Conservation (phyloP, 208 protist genomes). For the Naegleria lovaniensis region DNA sequence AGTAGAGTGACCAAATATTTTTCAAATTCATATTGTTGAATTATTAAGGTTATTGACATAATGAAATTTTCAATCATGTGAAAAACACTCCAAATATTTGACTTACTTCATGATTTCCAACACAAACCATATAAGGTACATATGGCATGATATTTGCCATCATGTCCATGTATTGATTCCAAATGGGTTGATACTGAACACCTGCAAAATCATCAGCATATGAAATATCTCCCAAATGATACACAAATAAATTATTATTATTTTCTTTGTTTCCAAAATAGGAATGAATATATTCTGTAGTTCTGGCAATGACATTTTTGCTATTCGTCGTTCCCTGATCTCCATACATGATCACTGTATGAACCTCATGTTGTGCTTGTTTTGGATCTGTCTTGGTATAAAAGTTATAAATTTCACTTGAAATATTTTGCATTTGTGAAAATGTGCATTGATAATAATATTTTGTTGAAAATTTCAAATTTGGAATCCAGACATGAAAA, state of each 20-base stretch:
- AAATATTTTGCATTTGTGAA: not conserved
- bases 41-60: too few relatives aligned
- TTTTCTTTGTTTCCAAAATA: not conserved
- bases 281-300: not conserved
- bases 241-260: not conserved
- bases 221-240: not conserved
- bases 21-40: too few relatives aligned
- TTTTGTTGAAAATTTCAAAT: too few relatives aligned
- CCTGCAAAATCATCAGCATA: not conserved
- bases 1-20: too few relatives aligned
- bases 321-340: not conserved
- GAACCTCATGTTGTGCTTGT: too few relatives aligned
- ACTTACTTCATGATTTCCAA: not conserved
- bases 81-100: not conserved
- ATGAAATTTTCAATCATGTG: too few relatives aligned
- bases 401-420: not conserved
- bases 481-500: too few relatives aligned
- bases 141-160: not conserved
- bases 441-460: too few relatives aligned
- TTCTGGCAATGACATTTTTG: not conserved
- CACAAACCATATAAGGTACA: not conserved
- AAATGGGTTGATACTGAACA: not conserved
- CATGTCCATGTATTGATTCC: not conserved
- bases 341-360: not conserved
- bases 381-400: not conserved